Base-by-base conservation (phyloP, 768 basidiomycete species). In the Calocera viscosa region DNA sequence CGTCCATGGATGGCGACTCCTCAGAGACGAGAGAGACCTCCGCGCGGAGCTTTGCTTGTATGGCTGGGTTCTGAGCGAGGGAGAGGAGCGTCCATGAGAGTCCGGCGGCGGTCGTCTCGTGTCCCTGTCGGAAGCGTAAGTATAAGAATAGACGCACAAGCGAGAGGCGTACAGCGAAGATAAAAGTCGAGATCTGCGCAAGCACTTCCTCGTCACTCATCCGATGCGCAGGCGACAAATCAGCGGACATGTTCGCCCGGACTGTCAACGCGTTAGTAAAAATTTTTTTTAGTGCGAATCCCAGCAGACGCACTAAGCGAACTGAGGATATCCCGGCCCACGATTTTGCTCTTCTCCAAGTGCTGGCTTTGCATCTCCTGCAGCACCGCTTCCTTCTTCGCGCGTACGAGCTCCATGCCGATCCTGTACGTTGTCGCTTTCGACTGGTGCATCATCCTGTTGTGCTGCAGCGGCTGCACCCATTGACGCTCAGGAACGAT, bases 181-280 rank as follows among this genome's bases (percentile, higher is more conserved):
- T 85, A 74, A 94, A 89, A 0, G 91, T 93, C 71, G 89, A 91
- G 75, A 94, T 86, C 68, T 86, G 92, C 72, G 90, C 80, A 14
- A 93, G 80, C 64, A 94, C 86, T 72, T 95, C 94, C 33, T 88
- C 85, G 72, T 96, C 94, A 0, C 91, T 88, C 70, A 95, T 83
- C 69, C 88, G 84, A 35, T 92, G 89, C 0, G 79, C 79, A 0
- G 77, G 75, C 11, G 79, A 74, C 10, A 77, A 74, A 35, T 79
- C 74, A 12, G 77, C 82, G 1, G 90, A 84, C 67, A 84, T 72
- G 74, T 94, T 95, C 1, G 91, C 89, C 76, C 88, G 89, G 64
- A 95, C 94, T 95, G 68, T 0, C 5, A n/a, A 43, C 40, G 53
- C 53, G 65, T 66, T 63, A 19, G 19, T n/a, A 39, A 0, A 12